Conservation (phyloP, 176 grass and related monocot species). For the Oryza glumipatula region DNA sequence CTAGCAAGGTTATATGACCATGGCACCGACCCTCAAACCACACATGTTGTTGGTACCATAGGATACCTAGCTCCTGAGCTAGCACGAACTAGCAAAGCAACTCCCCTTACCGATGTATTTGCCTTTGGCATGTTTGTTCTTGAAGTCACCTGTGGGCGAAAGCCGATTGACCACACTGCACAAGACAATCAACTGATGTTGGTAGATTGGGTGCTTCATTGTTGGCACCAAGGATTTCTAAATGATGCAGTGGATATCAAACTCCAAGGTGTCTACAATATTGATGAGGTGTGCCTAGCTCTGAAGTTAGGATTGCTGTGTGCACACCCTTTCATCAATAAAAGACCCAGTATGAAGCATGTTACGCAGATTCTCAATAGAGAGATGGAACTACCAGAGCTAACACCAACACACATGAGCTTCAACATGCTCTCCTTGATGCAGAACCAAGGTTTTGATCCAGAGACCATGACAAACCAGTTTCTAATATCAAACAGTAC, state of each 20-base stretch:
- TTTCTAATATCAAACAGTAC: slow-evolving; percentile 15
- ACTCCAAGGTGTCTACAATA: not conserved
- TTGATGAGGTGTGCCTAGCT: slow-evolving; percentile 26
- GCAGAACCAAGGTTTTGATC: not conserved
- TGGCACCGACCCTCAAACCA: no score
- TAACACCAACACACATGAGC: not conserved
- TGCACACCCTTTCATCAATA: slow-evolving; percentile 27
- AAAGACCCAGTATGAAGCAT: slow-evolving; percentile 41
- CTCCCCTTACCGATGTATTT: no score
- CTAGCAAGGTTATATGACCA: slow-evolving; percentile 46
- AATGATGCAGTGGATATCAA: slow-evolving; percentile 15
- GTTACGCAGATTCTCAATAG: slow-evolving; percentile 39
- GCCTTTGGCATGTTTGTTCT: slow-evolving; percentile 27
- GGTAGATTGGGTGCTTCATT: slow-evolving; percentile 34
- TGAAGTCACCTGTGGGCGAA: slow-evolving; percentile 34
- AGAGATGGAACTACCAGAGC: slow-evolving; percentile 6
- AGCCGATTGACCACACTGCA: slow-evolving; percentile 4
- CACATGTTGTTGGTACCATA: slow-evolving; percentile 34
- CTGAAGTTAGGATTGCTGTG: slow-evolving; percentile 51
- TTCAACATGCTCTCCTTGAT: slow-evolving; percentile 12
- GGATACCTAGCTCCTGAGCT: slow-evolving; percentile 59
- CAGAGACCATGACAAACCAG: not conserved
- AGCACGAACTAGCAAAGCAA: slow-evolving; percentile 30
- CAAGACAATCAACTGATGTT: not conserved
- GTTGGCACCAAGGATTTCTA: slow-evolving; percentile 3